phyloP scores from a whole-genome alignment of 169 alveolate genomes.

The Ichthyophthirius multifiliis region DNA sequence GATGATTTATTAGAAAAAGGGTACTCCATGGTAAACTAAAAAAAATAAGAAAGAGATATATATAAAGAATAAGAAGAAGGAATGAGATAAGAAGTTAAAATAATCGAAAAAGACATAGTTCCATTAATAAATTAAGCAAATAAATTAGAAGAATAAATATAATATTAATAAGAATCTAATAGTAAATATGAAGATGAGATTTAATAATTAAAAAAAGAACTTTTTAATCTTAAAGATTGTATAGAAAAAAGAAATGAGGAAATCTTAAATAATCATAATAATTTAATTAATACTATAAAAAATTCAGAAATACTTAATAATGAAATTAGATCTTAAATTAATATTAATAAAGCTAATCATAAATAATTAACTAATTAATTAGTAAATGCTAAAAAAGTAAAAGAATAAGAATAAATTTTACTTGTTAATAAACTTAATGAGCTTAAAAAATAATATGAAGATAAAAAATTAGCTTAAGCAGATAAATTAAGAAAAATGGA shows the following conservation, averaged over 20 bases:
- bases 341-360: constrained; percentile 11
- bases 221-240: not conserved
- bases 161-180: not conserved
- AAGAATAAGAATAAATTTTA: not conserved
- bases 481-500: constrained; percentile 13
- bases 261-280: not conserved
- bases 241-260: constrained; percentile 6
- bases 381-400: constrained; percentile 4
- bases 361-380: not conserved
- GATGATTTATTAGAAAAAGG: constrained; percentile 17
- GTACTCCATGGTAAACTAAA: not conserved
- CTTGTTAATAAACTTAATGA: not conserved
- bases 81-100: not conserved
- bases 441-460: constrained; percentile 6
- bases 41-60: constrained; percentile 14
- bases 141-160: not conserved
- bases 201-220: not conserved
- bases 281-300: not conserved
- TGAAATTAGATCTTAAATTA: constrained; percentile 17
- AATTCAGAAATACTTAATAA: not conserved
- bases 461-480: constrained; percentile 4
- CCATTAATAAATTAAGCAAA: not conserved
- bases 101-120: not conserved
- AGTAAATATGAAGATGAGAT: not conserved
- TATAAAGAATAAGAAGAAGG: not conserved